Conservation (phyloP, 2,329 filamentous ascomycete species). For the Aspergillus melleus region DNA sequence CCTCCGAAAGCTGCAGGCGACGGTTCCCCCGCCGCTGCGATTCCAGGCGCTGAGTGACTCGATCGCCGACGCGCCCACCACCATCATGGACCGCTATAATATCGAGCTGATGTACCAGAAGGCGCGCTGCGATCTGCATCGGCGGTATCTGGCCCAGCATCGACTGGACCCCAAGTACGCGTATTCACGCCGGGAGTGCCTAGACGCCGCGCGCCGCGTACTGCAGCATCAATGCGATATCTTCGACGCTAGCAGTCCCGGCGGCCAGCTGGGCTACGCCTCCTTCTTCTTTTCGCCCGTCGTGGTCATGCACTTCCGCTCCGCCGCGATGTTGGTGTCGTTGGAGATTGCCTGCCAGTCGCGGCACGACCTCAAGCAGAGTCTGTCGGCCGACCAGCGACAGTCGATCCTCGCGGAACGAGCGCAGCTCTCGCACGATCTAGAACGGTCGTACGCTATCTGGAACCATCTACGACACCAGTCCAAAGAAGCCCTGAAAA, state of each 20-base stretch:
- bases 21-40: constrained; percentile 9
- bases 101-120: constrained; percentile 53
- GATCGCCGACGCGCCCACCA: constrained; percentile 25
- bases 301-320: constrained; percentile 13
- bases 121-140: constrained; percentile 51
- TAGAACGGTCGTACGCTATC: constrained; percentile 15
- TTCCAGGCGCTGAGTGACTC: constrained; percentile 7
- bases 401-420: constrained; percentile 13
- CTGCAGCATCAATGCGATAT: constrained; percentile 51
- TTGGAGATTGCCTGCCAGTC: constrained; percentile 17
- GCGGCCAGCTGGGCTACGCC: constrained; percentile 38
- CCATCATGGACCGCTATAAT: constrained; percentile 52
- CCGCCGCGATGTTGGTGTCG: constrained; percentile 19
- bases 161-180: constrained; percentile 32
- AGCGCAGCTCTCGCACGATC: constrained; percentile 11
- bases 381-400: constrained; percentile 9
- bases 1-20: constrained; percentile 21
- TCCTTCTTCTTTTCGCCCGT: constrained; percentile 18
- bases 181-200: constrained; percentile 44
- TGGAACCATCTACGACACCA: constrained; percentile 16
- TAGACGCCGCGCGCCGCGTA: constrained; percentile 47
- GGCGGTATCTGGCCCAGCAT: constrained; percentile 46
- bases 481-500: constrained; percentile 19
- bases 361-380: constrained; percentile 15
- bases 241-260: constrained; percentile 51